Base-by-base conservation (phyloP, 495 filamentous ascomycete genomes). In the Elasticomyces elasticus region DNA sequence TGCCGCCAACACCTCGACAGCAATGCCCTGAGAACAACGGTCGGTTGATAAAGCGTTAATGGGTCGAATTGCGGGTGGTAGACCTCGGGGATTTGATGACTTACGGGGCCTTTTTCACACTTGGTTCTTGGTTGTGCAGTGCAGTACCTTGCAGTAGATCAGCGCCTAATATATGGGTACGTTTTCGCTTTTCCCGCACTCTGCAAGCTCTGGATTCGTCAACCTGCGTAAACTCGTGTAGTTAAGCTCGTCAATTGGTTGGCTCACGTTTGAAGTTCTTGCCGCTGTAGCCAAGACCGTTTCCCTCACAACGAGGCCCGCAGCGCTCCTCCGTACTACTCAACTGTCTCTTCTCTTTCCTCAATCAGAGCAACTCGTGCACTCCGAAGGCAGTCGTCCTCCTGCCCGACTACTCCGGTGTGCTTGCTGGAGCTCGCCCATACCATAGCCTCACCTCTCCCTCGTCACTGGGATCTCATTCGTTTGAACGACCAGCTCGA, bases 321-420 rank as follows among this genome's bases (percentile, higher is more conserved):
- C 38, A 26, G 27, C 13, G 4, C 11, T 45, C 28, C 17, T 17
- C 3, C 49, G 6, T 20, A 26, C n/a, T 24, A 20, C 23, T 48
- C 25, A 7, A 15, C 46, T 27, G 17, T 46, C 42, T 24, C 41
- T 38, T 37, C 28, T 25, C 45, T 10, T 49, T 15, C 13, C 7
- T 30, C 19, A 25, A 22, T 24, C 40, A 40, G 38, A 27, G 17
- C 30, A 5, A 45, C 55, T 54, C 51, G 10, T 52, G 20, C 41
- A 37, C 1, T 42, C 43, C 19, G 51, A 53, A 50, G 56, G 56
- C 56, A 59, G 56, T 59, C 56, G 43, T 45, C 51, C 49, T 54
- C 51, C 56, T 58, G 49, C 55, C 55, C 38, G 35, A 25, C 24
- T 11, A n/a, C 23, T 1, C 37, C 5, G 15, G 17, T 30, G 35